phyloP scores from a whole-genome alignment of 2,329 filamentous ascomycete species.

The Talaromyces sp. region DNA sequence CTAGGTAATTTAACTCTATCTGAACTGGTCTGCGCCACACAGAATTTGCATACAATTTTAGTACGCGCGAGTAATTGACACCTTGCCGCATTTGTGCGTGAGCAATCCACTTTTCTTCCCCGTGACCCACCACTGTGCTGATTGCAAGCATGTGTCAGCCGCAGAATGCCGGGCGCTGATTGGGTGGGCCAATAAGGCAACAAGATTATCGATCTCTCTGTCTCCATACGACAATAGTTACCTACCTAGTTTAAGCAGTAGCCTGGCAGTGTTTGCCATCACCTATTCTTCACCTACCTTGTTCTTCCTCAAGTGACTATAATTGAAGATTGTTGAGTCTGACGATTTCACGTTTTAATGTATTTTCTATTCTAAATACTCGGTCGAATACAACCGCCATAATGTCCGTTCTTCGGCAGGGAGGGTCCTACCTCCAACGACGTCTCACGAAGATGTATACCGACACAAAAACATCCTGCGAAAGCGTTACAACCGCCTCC shows the following conservation, averaged over 20 bases:
- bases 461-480: conserved; percentile 60
- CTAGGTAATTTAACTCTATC: not conserved
- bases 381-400: conserved; percentile 23
- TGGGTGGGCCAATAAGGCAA: conserved; percentile 35
- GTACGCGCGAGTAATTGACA: not conserved
- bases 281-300: not conserved
- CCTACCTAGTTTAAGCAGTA: not conserved
- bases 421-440: conserved; percentile 43
- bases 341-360: not conserved
- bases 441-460: conserved; percentile 60
- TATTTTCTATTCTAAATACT: not conserved
- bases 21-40: conserved; percentile 6
- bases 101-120: not conserved
- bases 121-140: not conserved
- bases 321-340: not conserved
- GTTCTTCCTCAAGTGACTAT: not conserved
- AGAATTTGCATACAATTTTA: not conserved
- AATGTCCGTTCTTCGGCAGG: conserved; percentile 48
- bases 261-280: conserved; percentile 4
- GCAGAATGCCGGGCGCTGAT: conserved; percentile 1
- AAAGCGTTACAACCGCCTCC: conserved; percentile 50
- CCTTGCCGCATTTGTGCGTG: not conserved
- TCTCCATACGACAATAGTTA: not conserved
- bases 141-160: not conserved
- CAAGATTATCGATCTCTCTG: conserved; percentile 34